Evolutionary conservation across 116 monocot genomes (phyloP).

Genomic region (Cymodocea nodosa): DNA sequence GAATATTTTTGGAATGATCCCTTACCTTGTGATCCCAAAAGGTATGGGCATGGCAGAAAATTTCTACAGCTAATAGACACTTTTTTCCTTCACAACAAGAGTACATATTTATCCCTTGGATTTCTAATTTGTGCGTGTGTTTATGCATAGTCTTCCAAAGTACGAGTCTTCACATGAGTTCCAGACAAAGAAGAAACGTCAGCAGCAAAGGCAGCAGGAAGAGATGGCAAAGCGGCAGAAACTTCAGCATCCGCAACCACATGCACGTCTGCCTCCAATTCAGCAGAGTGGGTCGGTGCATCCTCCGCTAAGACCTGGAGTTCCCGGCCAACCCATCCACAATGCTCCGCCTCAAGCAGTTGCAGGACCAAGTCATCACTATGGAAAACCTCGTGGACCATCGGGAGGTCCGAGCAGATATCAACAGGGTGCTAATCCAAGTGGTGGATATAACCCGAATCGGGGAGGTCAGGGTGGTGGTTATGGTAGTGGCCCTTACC

Average conservation of each 20-base stretch:
- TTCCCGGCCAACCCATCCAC: slow-evolving; percentile 47
- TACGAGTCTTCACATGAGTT: slow-evolving; percentile 98
- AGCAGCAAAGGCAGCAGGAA: slow-evolving; percentile 89
- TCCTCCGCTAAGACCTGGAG: slow-evolving; percentile 56
- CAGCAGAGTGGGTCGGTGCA: slow-evolving; percentile 69
- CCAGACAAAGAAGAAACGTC: slow-evolving; percentile 91
- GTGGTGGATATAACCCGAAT: slow-evolving; percentile 59
- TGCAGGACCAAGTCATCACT: slow-evolving; percentile 61
- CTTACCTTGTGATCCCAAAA: slow-evolving; percentile 93
- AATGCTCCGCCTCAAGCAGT: slow-evolving; percentile 37
- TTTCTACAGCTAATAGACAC: background rate
- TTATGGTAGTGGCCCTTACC: slow-evolving; percentile 51
- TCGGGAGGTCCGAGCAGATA: slow-evolving; percentile 53
- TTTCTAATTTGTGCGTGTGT: background rate
- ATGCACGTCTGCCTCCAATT: slow-evolving; percentile 80
- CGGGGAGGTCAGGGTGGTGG: slow-evolving; percentile 54
- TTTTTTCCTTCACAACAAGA: background rate
- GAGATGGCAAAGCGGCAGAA: slow-evolving; percentile 86
- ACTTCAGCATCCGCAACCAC: slow-evolving; percentile 79
- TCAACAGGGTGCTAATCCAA: slow-evolving; percentile 56
- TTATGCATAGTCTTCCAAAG: slow-evolving; percentile 60
- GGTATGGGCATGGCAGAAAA: slow-evolving; percentile 20
- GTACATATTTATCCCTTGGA: too few species aligned
- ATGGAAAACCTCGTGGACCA: slow-evolving; percentile 48
- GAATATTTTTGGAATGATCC: slow-evolving; percentile 98